phyloP scores from a whole-genome alignment of 176 grass and related monocot genomes.

The Elymus sibiricus region DNA sequence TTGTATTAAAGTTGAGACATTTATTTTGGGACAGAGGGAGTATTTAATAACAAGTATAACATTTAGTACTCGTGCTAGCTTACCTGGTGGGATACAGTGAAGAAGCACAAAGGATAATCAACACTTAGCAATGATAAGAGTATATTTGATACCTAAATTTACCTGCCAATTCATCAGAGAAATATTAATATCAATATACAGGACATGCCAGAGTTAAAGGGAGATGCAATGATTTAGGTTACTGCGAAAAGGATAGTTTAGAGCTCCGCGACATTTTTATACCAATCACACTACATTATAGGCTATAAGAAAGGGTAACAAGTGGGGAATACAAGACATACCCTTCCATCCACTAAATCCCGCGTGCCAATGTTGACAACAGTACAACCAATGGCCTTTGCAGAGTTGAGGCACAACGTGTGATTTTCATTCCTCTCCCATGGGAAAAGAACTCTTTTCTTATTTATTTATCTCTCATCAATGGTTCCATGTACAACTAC shows the following conservation, averaged over 20 bases:
- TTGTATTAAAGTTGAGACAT: no score
- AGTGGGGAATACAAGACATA: slow-evolving; percentile 31
- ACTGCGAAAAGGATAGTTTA: not conserved
- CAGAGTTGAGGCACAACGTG: slow-evolving; percentile 95
- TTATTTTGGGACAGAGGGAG: no score
- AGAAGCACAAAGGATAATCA: not conserved
- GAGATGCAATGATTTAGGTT: not conserved
- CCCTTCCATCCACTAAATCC: slow-evolving; percentile 94
- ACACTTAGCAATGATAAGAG: slow-evolving; percentile 11
- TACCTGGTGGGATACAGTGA: not conserved
- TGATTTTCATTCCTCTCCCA: slow-evolving; percentile 98
- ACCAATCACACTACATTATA: not conserved
- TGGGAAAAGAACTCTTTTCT: slow-evolving; percentile 82
- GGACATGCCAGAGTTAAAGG: not conserved
- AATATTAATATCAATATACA: not conserved
- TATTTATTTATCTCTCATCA: slow-evolving; percentile 98
- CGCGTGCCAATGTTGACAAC: slow-evolving; percentile 98
- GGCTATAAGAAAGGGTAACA: not conserved
- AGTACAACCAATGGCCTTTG: slow-evolving; percentile 96
- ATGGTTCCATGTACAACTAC: slow-evolving; percentile 87
- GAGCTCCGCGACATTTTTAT: not conserved
- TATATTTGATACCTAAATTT: not conserved
- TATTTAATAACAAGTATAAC: no score
- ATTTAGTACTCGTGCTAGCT: no score
- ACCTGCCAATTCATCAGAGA: not conserved